Base-by-base conservation (phyloP, 768 basidiomycete genomes). In the Lentinus tigrinus region DNA sequence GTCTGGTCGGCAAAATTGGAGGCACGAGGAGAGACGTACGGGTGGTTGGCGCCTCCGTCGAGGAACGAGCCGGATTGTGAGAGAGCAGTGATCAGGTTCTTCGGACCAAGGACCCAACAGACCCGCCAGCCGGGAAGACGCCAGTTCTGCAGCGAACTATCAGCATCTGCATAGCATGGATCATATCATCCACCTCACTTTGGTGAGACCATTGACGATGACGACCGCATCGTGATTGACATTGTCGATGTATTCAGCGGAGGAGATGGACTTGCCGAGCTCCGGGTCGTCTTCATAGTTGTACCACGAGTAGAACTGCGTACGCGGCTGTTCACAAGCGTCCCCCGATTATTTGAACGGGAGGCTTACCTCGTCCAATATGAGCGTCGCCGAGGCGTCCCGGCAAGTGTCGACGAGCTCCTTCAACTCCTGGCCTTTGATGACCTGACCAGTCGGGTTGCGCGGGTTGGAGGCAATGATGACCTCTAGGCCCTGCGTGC, bases 61-160 rank as follows among this genome's bases (percentile, higher is more conserved):
- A 98, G 76, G 85, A 94, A 97, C 9, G 91, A 93, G 2, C 90
- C 91, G 23, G 90, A 89, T 69, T 98, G 95, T n/a, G 91, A 92
- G 40, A 98, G 82, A 1, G 95, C 95, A 8, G 88, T 87, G 63
- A 97, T 80, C 44, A 97, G 70, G 70, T 91, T 89, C 74, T 89
- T 93, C 16, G 95, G 95, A 0, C 93, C 95, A 21, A 96, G 70
- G 31, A 97, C 93, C 95, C 91, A 93, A 75, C 93, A 95, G 39
- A 95, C 78, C 63, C 95, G 83, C 93, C 93, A 98, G 36, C 95
- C 95, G 9, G 95, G 94, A 54, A 95, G 85, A 66, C 95, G 87
- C 89, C 91, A 96, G 73, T 95, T 95, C 89, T 97, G 72, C 4
- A 68, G 63, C 37, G 68, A 19, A 68, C 65, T 47, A 70, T 69